These are phyloP conservation scores for Mucor racemosus DNA, from an alignment of 371 early-diverging fungal genomes.

Conservation along the genomic window DNA sequence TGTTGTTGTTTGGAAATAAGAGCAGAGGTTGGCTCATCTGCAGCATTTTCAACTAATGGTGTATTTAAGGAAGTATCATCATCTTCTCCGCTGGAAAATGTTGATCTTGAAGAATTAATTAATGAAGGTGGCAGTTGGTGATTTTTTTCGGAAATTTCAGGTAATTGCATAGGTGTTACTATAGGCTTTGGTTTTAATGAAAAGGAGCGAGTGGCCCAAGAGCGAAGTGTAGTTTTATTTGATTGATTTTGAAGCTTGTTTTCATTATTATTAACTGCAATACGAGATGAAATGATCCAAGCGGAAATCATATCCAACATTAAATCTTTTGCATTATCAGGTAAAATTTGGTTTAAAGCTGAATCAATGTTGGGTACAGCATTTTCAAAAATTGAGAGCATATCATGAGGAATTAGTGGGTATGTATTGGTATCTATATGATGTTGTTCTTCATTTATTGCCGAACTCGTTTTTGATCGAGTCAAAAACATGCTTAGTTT, in stretches of 20 bases:
- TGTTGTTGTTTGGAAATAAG: background rate
- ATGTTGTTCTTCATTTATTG: conserved; percentile 3
- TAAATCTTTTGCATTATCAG: conserved; percentile 8
- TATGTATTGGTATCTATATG: background rate
- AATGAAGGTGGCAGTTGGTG: background rate
- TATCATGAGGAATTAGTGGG: conserved; percentile 5
- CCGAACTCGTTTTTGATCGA: conserved; percentile 24
- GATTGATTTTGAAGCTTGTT: background rate
- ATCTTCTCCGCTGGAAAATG: background rate
- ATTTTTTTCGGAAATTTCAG: background rate
- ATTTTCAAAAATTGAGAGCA: conserved; percentile 13
- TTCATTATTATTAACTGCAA: background rate
- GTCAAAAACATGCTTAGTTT: conserved; percentile 19
- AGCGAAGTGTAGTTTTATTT: conserved; percentile 9
- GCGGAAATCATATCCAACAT: conserved; percentile 16
- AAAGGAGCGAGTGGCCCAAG: conserved; percentile 25
- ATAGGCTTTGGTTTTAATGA: conserved; percentile 6
- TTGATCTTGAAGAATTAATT: conserved; percentile 8
- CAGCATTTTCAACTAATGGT: background rate
- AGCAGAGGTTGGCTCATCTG: background rate
- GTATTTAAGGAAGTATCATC: background rate
- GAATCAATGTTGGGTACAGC: conserved; percentile 12
- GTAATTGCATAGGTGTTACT: background rate
- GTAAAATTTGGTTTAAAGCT: conserved; percentile 11
- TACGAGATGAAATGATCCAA: conserved; percentile 12